A percentile compares a stretch with the other conserved stretches of the same genome.
These are phyloP conservation scores for Celoporthe dispersa DNA, from an alignment of 2,329 filamentous ascomycete genomes.

Conservation along the genomic window DNA sequence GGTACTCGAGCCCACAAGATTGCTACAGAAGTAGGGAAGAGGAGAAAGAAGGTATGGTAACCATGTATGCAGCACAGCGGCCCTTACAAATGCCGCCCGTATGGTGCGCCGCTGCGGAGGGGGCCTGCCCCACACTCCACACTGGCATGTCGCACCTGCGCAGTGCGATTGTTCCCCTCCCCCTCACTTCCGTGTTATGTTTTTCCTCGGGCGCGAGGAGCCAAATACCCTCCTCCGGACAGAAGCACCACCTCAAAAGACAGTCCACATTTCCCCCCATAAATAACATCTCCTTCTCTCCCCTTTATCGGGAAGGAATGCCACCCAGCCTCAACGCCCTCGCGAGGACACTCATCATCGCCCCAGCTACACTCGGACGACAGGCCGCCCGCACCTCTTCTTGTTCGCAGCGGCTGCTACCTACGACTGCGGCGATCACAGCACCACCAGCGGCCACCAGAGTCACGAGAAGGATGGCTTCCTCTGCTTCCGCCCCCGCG, in stretches of 20 bases:
- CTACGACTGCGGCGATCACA: not conserved
- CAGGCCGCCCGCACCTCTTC: too few relatives aligned
- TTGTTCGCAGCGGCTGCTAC: not conserved
- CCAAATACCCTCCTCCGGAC: too few relatives aligned
- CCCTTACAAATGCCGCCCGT: too few relatives aligned
- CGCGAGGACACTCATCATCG: slow-evolving; percentile 12
- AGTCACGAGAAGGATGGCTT: slow-evolving; percentile 8
- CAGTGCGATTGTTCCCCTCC: too few relatives aligned
- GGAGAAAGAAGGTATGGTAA: not conserved
- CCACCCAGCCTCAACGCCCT: slow-evolving; percentile 22
- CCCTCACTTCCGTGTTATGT: too few relatives aligned
- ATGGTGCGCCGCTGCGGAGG: too few relatives aligned
- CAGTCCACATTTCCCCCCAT: too few relatives aligned
- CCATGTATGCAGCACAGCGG: too few relatives aligned
- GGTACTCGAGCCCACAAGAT: not conserved
- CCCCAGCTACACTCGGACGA: slow-evolving; percentile 18
- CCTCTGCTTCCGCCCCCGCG: slow-evolving; percentile 8
- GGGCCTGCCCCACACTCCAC: too few relatives aligned
- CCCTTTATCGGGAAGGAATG: slow-evolving; percentile 6
- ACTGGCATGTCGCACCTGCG: too few relatives aligned
- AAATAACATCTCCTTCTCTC: not conserved
- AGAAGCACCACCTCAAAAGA: too few relatives aligned
- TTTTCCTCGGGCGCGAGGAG: too few relatives aligned
- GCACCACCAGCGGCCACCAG: not conserved
- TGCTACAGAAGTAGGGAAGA: not conserved